Base-by-base conservation (phyloP, 83 land plant genomes). In the Picea abies region DNA sequence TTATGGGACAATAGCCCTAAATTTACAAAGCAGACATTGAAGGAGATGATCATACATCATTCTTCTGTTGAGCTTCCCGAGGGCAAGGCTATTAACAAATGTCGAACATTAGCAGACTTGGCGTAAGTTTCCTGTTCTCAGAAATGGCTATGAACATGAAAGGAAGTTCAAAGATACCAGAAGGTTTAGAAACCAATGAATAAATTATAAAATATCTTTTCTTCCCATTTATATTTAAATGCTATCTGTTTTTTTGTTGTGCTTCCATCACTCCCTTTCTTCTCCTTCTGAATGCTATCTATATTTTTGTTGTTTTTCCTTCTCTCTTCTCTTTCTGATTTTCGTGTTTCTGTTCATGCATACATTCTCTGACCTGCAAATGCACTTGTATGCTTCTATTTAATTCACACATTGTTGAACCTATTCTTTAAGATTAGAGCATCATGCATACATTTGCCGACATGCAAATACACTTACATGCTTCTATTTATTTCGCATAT, bases 1-100 rank as follows among this genome's bases (percentile, higher is more conserved):
- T 87, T 90, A 66, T 94, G 93, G 94, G 98, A 96, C 80, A 96
- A 96, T 78, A 96, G 91, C 78, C 68, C 94, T 56, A 94, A 88
- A 67, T 86, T 91, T 85, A 94, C 96, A 79, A 96, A 96, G 84
- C 93, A 96, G 32, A 94, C 96, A 12, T 80, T 96, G 84, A 93
- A 85, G 84, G 93, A 96, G 80, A 92, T 96, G 94, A 94, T 96
- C 79, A 88, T 87, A 84, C 94, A 92, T 56, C 65, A 92, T 83
- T 94, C 98, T 11, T 90, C 84, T 81, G 83, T 96, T 76, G 98
- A 94, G 79, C 81, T 88, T 49, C 80, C 92, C 14, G 98, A 96
- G 76, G 96, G 98, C 60, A 90, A 89, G 76, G 89, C 92, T 60
- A 79, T 96, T 20, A 88, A 68, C 76, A 91, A 86, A 84, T 89